Evolutionary conservation across 2,329 filamentous ascomycete genomes (phyloP).

Genomic region (Neonectria ditissima): DNA sequence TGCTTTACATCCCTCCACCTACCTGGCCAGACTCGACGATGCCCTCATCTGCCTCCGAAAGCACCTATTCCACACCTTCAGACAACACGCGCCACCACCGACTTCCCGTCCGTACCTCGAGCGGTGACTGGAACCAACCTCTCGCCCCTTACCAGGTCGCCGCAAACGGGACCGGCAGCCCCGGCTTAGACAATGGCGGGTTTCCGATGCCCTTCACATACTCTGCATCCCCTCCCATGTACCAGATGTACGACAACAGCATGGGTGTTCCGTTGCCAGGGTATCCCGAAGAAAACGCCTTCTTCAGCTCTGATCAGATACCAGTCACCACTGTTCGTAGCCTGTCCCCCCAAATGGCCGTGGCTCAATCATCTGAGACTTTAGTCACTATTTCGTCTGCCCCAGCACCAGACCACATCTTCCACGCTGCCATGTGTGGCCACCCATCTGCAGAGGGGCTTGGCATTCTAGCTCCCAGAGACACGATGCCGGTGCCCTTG

Average conservation of each 20-base stretch:
- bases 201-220: conserved; percentile 47
- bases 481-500: conserved; percentile 49
- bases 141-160: conserved; percentile 44
- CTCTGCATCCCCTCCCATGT: conserved; percentile 48
- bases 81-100: conserved; percentile 50
- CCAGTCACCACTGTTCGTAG: conserved; percentile 61
- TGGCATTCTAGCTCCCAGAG: conserved; percentile 48
- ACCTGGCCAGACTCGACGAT: conserved; percentile 56
- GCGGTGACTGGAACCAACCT: conserved; percentile 49
- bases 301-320: conserved; percentile 53
- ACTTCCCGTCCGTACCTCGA: conserved; percentile 44
- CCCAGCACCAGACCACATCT: conserved; percentile 49
- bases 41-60: conserved; percentile 60
- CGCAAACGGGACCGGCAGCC: conserved; percentile 32
- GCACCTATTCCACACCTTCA: conserved; percentile 60
- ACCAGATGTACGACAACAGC: conserved; percentile 49
- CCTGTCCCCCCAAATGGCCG: conserved; percentile 60
- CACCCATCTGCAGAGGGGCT: conserved; percentile 57
- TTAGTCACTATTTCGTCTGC: conserved; percentile 60
- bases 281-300: conserved; percentile 51
- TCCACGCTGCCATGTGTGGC: conserved; percentile 52
- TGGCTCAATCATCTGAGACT: conserved; percentile 61
- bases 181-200: conserved; percentile 35
- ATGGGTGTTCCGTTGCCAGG: conserved; percentile 48
- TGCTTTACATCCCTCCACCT: conserved; percentile 41